Base-by-base conservation (phyloP, 352 stramenopile species). In the Phytopythium delawarense region DNA sequence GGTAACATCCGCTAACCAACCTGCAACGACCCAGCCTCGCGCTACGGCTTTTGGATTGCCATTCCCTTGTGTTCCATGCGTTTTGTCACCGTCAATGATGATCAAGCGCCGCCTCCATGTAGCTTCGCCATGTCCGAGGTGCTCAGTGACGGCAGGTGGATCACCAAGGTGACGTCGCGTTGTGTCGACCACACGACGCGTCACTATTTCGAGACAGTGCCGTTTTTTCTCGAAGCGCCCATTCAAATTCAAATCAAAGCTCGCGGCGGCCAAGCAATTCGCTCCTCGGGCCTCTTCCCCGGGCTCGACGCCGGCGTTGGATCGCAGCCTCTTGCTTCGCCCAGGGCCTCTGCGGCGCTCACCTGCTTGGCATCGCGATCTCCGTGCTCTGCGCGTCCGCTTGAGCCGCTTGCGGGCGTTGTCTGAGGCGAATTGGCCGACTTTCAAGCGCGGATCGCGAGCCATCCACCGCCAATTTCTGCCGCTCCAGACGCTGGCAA, bases 221-320 rank as follows among this genome's bases (percentile, higher is more conserved):
- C 32, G n/a, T 32, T 42, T 45, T 45, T 32, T 45, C 21, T 11
- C 45, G 66, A 72, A 74, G 57, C 21, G 7, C 45, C 37, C 23
- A 40, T 62, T 56, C 21, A 62, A 74, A 75, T 74, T 71, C 52
- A 50, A 73, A 73, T 15, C 39, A 63, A 66, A 62, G 71, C 65
- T 63, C 64, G 58, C 56, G 55, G 64, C 53, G 37, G 12, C 37
- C 11, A 52, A 25, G 16, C 37, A 61, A 30, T 52, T 61, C 25
- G 55, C 39, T n/a, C 12, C 39, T 45, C 34, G 25, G 7, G 1
- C 5, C 13, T 6, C 46, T 21, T 28, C 7, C 25, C 16, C 35
- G 35, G 1, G 35, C 35, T 4, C 25, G 28, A 37, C 48, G 42
- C 21, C 42, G 25, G 7, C 28, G 6, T 20, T 25, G 11, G 5